phyloP scores from a whole-genome alignment of 805 yeast genomes.

The Candida coleopterorum region DNA sequence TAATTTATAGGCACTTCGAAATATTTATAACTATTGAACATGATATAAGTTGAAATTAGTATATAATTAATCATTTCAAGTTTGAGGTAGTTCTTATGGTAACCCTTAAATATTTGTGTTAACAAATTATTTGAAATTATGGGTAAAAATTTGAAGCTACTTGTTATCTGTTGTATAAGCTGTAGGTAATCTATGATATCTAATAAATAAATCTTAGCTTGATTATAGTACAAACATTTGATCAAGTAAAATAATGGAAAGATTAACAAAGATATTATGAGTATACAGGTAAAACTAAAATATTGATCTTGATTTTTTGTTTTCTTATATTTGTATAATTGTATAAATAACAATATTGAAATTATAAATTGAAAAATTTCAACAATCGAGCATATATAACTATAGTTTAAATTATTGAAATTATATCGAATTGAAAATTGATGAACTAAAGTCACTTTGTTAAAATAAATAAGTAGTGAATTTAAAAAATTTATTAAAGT shows the following conservation, averaged over 20 bases:
- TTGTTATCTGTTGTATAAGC: conserved; percentile 24
- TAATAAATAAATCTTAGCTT: conserved; percentile 20
- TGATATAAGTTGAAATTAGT: neutral
- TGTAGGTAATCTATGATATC: conserved; percentile 41
- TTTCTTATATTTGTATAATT: conserved; percentile 19
- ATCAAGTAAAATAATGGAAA: conserved; percentile 7
- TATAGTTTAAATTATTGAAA: neutral
- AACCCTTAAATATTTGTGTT: conserved; percentile 22
- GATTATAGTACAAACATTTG: neutral
- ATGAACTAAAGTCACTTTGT: neutral
- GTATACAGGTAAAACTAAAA: conserved; percentile 17
- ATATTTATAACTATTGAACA: conserved; percentile 11
- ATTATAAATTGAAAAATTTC: conserved; percentile 4
- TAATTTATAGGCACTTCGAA: conserved; percentile 18
- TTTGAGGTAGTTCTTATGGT: conserved; percentile 9
- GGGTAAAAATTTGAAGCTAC: conserved; percentile 29
- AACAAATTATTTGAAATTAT: conserved; percentile 39
- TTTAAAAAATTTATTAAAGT: neutral
- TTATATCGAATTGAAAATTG: conserved; percentile 9
- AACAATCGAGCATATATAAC: conserved; percentile 5
- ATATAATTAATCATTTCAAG: neutral
- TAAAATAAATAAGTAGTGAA: neutral
- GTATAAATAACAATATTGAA: conserved; percentile 17
- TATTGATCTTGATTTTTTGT: conserved; percentile 35
- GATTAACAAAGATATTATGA: conserved; percentile 4